Evolutionary conservation across 2,329 filamentous ascomycete genomes (phyloP).

Genomic region (Aspergillus persii): DNA sequence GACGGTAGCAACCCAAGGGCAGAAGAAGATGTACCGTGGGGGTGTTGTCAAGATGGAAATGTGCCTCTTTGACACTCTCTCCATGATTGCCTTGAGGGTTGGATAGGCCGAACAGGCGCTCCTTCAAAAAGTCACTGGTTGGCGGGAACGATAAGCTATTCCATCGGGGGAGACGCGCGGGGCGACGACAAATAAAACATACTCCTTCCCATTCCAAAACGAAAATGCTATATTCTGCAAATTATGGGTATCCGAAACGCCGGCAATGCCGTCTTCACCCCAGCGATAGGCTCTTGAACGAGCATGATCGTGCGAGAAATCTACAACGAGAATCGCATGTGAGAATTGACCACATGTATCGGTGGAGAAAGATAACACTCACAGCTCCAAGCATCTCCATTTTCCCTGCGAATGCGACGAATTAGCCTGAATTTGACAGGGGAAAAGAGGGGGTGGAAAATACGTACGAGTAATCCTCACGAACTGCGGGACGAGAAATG

Average conservation of each 20-base stretch:
- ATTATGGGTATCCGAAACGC: conserved; percentile 90
- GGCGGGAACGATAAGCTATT: neutral
- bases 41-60: conserved; percentile 95
- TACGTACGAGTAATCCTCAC: conserved; percentile 82
- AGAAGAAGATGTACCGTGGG: conserved; percentile 55
- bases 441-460: conserved; percentile 6
- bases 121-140: conserved; percentile 81
- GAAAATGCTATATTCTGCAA: conserved; percentile 90
- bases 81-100: conserved; percentile 98
- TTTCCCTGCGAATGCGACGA: conserved; percentile 52
- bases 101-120: conserved; percentile 89
- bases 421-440: conserved; percentile 1
- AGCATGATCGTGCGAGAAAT: conserved; percentile 92
- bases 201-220: conserved; percentile 99
- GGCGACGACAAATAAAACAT: conserved; percentile 27
- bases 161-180: neutral
- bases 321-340: conserved; percentile 44
- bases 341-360: neutral
- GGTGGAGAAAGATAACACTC: conserved; percentile 43
- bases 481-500: conserved; percentile 52
- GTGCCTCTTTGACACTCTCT: conserved; percentile 93
- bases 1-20: neutral
- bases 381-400: conserved; percentile 95
- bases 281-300: conserved; percentile 86
- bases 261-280: conserved; percentile 96